phyloP scores from a whole-genome alignment of 1,139 yeast species.

The Candida neerlandica region DNA sequence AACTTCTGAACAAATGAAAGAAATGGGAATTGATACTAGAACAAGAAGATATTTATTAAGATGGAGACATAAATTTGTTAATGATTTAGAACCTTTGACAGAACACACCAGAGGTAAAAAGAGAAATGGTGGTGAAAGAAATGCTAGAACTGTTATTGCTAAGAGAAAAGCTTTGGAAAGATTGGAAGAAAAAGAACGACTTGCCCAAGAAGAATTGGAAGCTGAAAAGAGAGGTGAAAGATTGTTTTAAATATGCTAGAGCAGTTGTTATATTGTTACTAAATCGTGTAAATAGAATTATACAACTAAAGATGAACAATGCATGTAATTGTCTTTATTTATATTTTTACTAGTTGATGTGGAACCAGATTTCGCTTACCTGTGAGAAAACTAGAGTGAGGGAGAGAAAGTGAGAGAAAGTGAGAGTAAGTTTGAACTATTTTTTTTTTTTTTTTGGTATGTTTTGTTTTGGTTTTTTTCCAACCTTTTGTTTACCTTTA shows the following conservation, averaged over 20 bases:
- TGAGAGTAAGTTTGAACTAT: not conserved
- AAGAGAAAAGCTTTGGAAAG: conserved; percentile 66
- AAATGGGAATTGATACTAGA: conserved; percentile 76
- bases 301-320: not conserved
- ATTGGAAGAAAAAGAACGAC: conserved; percentile 39
- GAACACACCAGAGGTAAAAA: conserved; percentile 71
- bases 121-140: conserved; percentile 90
- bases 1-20: conserved; percentile 61
- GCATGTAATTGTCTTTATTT: not conserved
- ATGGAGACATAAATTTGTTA: conserved; percentile 51
- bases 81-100: conserved; percentile 58
- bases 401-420: not conserved
- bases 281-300: conserved; percentile 1
- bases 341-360: not conserved
- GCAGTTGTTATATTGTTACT: not conserved
- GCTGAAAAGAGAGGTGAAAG: conserved; percentile 36
- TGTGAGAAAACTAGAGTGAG: too few relatives aligned
- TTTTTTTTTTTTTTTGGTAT: not conserved
- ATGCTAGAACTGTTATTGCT: conserved; percentile 68
- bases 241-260: conserved; percentile 20
- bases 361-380: too few relatives aligned
- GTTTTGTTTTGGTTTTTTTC: not conserved
- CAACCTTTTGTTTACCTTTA: not conserved
- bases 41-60: conserved; percentile 67
- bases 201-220: conserved; percentile 28